These are phyloP conservation scores for Gynostemma pentaphyllum DNA, from an alignment of 306 rosid genomes.

Conservation along the genomic window DNA sequence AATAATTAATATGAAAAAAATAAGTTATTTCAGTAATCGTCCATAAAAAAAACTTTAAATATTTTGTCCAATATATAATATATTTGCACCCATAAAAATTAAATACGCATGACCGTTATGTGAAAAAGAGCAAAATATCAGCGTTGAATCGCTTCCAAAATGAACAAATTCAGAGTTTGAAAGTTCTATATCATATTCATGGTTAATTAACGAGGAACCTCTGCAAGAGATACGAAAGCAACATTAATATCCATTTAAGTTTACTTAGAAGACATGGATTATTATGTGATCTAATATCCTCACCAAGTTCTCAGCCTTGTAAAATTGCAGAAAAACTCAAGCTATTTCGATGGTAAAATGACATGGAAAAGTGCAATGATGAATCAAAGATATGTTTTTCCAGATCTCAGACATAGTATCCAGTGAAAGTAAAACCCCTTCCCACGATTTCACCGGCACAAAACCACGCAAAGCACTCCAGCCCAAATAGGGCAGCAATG, in stretches of 20 bases:
- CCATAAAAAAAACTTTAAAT: neutral
- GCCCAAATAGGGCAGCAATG: slow-evolving; percentile 81
- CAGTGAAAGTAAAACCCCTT: slow-evolving; percentile 85
- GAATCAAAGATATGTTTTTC: slow-evolving; percentile 9
- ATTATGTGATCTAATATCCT: slow-evolving; percentile 40
- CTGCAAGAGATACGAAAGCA: slow-evolving; percentile 11
- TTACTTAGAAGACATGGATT: slow-evolving; percentile 54
- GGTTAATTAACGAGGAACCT: neutral
- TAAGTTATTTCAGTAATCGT: no score
- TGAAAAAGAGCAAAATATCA: no score
- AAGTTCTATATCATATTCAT: neutral
- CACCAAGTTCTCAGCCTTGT: slow-evolving; percentile 32
- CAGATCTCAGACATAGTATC: slow-evolving; percentile 52
- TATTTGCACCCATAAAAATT: neutral
- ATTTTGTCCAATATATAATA: neutral
- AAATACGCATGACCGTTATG: no score
- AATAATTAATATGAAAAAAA: no score
- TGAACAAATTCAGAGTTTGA: neutral
- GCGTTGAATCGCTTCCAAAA: neutral
- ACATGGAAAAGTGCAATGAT: slow-evolving; percentile 24
- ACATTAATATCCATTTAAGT: slow-evolving; percentile 29
- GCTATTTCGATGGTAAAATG: slow-evolving; percentile 27
- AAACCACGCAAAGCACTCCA: slow-evolving; percentile 79
- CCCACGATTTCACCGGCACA: slow-evolving; percentile 81
- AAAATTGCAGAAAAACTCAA: slow-evolving; percentile 26